Conservation (phyloP, 148 eudicot species). For the Rhododendron mucronatum region DNA sequence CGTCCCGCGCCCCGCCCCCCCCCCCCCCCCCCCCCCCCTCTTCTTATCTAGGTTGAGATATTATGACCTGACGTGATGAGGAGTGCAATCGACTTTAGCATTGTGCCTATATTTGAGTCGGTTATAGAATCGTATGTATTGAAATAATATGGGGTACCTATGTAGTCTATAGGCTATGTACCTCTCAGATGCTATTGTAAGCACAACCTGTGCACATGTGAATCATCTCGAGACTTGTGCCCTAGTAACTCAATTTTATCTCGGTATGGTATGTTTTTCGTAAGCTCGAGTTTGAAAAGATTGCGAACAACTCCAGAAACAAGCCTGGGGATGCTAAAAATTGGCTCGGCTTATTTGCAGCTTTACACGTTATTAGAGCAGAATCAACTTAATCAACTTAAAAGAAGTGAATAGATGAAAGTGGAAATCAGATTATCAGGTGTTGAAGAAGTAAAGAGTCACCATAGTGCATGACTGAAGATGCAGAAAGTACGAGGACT, state of each 20-base stretch:
- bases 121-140: too few relatives aligned
- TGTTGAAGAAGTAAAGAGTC: not conserved
- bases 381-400: not conserved
- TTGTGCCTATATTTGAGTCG: not conserved
- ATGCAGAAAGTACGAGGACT: not conserved
- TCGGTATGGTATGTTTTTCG: not conserved
- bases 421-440: not conserved
- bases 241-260: not conserved
- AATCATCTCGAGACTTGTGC: not conserved
- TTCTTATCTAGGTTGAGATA: not conserved
- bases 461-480: not conserved
- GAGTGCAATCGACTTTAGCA: not conserved
- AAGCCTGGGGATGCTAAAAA: not conserved
- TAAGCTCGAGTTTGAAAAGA: not conserved
- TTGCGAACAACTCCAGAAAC: not conserved
- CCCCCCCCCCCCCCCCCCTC: not conserved
- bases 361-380: constrained; percentile 42
- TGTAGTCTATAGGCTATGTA: not conserved
- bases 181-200: not conserved
- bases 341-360: constrained; percentile 40
- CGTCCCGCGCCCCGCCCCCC: not conserved
- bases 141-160: not conserved
- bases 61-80: not conserved
- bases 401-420: not conserved
- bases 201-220: not conserved